Percentiles rank a stretch among this genome's conserved stretches.
Conservation (phyloP, 208 protist genomes). For the Endotrypanum monterogeii region DNA sequence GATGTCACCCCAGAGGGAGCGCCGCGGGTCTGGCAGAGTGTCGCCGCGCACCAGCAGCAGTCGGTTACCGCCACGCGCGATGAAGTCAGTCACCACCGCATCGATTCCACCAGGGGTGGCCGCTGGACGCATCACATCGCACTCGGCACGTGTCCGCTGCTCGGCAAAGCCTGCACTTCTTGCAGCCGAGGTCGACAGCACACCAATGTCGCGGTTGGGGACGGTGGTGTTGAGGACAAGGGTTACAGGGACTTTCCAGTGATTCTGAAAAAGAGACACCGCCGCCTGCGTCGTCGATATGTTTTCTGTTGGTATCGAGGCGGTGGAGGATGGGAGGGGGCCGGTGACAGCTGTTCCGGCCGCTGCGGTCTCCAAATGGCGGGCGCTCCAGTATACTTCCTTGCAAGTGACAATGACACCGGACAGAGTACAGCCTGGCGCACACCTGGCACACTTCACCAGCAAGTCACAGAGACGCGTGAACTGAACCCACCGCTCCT, state of each 20-base stretch:
- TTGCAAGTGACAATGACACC: conserved; percentile 33
- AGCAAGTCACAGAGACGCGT: conserved; percentile 16
- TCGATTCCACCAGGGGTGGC: conserved; percentile 4
- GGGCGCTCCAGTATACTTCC: conserved; percentile 29
- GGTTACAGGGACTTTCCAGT: conserved; percentile 25
- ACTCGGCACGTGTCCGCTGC: neutral
- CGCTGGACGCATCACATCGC: neutral
- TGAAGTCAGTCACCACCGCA: conserved; percentile 12
- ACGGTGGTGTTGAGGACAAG: conserved; percentile 35
- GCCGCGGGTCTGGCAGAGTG: conserved; percentile 7
- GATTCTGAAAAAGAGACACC: conserved; percentile 4
- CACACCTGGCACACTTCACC: neutral
- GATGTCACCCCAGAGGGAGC: neutral
- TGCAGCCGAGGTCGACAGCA: neutral
- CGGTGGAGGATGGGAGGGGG: neutral
- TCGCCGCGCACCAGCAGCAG: conserved; percentile 45
- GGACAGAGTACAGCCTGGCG: neutral
- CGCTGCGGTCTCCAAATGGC: neutral
- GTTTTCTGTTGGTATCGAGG: neutral
- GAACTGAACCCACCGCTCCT: conserved; percentile 13
- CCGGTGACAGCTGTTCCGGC: neutral
- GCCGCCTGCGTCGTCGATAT: conserved; percentile 31
- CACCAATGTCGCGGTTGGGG: neutral
- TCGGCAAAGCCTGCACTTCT: neutral
- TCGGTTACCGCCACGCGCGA: conserved; percentile 9